Conservation (phyloP, 208 protist genomes). For the Leishmania guyanensis region DNA sequence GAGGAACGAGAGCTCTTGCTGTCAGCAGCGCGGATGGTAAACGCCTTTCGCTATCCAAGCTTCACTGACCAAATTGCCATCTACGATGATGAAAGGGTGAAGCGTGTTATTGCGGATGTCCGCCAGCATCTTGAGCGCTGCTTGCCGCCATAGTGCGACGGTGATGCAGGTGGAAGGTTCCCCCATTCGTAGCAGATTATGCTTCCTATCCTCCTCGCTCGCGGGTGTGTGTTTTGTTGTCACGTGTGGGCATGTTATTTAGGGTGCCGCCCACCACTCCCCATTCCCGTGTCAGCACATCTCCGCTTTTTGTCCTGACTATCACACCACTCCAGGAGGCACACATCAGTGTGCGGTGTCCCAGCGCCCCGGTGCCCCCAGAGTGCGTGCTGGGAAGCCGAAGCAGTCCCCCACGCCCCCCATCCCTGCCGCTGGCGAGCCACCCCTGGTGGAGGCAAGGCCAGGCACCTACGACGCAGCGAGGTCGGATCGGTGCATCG, state of each 20-base stretch:
- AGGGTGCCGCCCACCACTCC: not conserved
- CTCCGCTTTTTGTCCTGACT: not conserved
- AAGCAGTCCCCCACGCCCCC: not conserved
- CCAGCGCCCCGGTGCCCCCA: not conserved
- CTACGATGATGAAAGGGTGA: slow-evolving; percentile 32
- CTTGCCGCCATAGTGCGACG: slow-evolving; percentile 15
- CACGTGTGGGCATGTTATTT: not conserved
- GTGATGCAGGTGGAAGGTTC: not conserved
- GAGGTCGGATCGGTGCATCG: not conserved
- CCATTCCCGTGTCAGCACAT: not conserved
- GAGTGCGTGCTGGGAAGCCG: not conserved
- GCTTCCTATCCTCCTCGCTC: not conserved
- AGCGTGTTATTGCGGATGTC: slow-evolving; percentile 14
- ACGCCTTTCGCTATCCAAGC: slow-evolving; percentile 26
- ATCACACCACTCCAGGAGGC: not conserved
- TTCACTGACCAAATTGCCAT: slow-evolving; percentile 41
- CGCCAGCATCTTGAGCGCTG: slow-evolving; percentile 22
- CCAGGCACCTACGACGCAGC: not conserved
- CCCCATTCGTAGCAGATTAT: slow-evolving; percentile 12
- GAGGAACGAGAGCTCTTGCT: slow-evolving; percentile 30
- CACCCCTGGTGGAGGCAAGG: not conserved
- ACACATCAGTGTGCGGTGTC: not conserved
- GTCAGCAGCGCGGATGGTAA: slow-evolving; percentile 15
- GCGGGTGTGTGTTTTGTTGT: not conserved
- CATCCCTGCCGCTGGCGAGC: not conserved